Conservation (phyloP, 2,329 filamentous ascomycete species). For the Rhynchosporium graminicola region DNA sequence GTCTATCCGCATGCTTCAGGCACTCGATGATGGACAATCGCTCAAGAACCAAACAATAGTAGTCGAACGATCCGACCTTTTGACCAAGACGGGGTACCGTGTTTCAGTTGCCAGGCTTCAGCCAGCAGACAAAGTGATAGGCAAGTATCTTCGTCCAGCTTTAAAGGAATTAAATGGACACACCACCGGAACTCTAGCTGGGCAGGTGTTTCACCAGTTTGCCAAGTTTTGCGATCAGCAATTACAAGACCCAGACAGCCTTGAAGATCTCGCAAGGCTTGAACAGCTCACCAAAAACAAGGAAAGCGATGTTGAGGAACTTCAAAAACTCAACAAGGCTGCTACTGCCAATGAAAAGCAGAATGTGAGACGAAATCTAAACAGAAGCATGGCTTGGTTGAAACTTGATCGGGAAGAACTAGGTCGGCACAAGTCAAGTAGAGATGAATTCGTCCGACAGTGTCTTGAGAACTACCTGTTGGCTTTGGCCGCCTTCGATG, state of each 20-base stretch:
- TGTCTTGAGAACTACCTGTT: constrained; percentile 93
- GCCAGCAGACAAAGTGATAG: constrained; percentile 87
- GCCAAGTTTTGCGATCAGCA: constrained; percentile 95
- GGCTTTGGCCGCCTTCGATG: constrained; percentile 80
- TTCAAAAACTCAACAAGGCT: constrained; percentile 51
- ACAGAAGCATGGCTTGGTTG: constrained; percentile 83
- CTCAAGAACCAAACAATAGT: constrained; percentile 69
- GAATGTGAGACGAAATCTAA: constrained; percentile 55
- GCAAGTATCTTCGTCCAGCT: constrained; percentile 80
- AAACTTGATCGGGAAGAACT: constrained; percentile 89
- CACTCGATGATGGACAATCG: constrained; percentile 62
- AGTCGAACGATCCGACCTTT: constrained; percentile 73
- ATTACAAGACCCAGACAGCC: constrained; percentile 78
- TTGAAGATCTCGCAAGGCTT: constrained; percentile 82
- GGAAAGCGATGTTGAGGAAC: constrained; percentile 73
- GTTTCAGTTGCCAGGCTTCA: constrained; percentile 88
- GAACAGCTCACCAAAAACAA: constrained; percentile 79
- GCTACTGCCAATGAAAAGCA: constrained; percentile 52
- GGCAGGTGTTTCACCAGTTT: constrained; percentile 91
- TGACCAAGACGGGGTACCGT: constrained; percentile 86
- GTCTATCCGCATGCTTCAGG: constrained; percentile 85
- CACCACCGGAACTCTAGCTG: constrained; percentile 70
- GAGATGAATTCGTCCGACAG: constrained; percentile 81
- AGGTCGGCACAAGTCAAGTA: constrained; percentile 71
- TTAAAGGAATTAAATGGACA: constrained; percentile 76